phyloP scores from a whole-genome alignment of 805 yeast species.

The Wickerhamomyces chambardii region DNA sequence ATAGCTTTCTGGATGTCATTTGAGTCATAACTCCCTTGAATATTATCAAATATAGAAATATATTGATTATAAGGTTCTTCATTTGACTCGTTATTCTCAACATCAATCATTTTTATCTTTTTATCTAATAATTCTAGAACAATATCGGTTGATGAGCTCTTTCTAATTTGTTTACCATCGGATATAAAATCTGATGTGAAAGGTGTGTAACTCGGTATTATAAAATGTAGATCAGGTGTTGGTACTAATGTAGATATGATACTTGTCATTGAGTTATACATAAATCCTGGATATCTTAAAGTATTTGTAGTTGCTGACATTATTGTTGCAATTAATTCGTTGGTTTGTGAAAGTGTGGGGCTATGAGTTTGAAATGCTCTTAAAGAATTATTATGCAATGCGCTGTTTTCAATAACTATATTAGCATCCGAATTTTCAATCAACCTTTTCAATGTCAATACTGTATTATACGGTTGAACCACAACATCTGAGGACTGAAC shows the following conservation, averaged over 20 bases:
- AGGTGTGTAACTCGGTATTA: constrained; percentile 70
- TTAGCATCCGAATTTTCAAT: constrained; percentile 82
- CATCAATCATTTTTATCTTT: constrained; percentile 61
- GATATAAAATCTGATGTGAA: constrained; percentile 60
- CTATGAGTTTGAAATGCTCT: constrained; percentile 44
- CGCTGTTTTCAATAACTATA: constrained; percentile 87
- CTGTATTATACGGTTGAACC: constrained; percentile 92
- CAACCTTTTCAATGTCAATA: constrained; percentile 72
- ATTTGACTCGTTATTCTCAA: constrained; percentile 20
- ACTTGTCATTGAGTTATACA: constrained; percentile 79
- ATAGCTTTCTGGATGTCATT: constrained; percentile 65
- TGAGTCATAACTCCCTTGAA: constrained; percentile 57
- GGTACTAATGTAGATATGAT: constrained; percentile 79
- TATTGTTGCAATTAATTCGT: constrained; percentile 78
- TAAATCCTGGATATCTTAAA: constrained; percentile 82
- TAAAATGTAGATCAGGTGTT: constrained; percentile 73
- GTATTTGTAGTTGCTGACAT: constrained; percentile 84
- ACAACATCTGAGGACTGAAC: constrained; percentile 91
- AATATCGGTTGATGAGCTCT: constrained; percentile 78
- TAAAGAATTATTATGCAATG: constrained; percentile 66
- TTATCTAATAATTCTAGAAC: constrained; percentile 75
- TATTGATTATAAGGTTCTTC: constrained; percentile 44
- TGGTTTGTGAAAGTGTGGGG: constrained; percentile 70
- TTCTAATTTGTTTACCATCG: constrained; percentile 49
- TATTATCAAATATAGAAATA: constrained; percentile 61